Evolutionary conservation across 179 eudicot genomes (phyloP).

Genomic region (Corrigiola litoralis): DNA sequence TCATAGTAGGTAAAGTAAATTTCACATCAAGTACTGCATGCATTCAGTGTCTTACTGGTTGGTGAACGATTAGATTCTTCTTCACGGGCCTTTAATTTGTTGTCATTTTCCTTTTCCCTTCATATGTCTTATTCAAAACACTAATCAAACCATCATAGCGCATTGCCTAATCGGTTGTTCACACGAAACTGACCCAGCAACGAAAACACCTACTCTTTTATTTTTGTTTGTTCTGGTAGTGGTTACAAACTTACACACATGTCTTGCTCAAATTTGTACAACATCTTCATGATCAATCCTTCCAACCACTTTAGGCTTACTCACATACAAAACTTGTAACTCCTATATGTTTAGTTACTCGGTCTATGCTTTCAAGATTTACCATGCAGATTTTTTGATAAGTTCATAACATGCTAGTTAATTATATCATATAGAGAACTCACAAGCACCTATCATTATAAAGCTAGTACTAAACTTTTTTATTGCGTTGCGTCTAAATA

Average conservation of each 20-base stretch:
- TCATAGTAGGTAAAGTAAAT: too few relatives aligned
- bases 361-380: too few relatives aligned
- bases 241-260: conserved; percentile 13
- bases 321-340: conserved; percentile 7
- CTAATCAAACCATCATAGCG: background rate
- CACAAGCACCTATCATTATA: too few relatives aligned
- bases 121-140: conserved; percentile 3
- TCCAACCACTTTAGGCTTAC: conserved; percentile 1
- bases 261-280: conserved; percentile 2
- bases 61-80: conserved; percentile 6
- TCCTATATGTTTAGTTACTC: too few relatives aligned
- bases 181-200: conserved; percentile 10
- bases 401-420: too few relatives aligned
- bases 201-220: background rate
- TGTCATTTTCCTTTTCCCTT: background rate
- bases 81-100: background rate
- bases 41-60: background rate
- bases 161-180: conserved; percentile 3
- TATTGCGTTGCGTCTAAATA: too few relatives aligned
- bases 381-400: too few relatives aligned
- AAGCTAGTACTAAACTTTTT: too few relatives aligned
- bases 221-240: conserved; percentile 1
- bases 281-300: conserved; percentile 4
- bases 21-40: background rate
- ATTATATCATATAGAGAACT: too few relatives aligned